phyloP scores from a whole-genome alignment of 2,329 filamentous ascomycete species.

The Pseudogymnoascus sp. region DNA sequence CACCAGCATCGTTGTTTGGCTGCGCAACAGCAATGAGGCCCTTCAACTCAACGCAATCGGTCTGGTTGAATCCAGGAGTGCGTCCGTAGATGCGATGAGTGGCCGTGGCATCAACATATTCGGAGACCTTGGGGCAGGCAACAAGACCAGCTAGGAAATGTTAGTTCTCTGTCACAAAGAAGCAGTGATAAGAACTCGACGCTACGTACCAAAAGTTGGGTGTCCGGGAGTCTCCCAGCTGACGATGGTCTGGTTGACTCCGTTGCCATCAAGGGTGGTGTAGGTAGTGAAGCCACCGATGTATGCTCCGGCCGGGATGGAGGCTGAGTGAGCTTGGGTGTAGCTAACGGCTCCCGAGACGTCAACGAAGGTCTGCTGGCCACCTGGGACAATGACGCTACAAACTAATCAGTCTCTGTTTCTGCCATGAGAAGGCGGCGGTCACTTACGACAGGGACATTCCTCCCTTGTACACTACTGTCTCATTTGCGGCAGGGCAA shows the following conservation, averaged over 20 bases:
- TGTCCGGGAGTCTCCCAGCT: not conserved
- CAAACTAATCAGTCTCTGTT: not conserved
- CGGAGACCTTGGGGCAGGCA: slow-evolving; percentile 22
- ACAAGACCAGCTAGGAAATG: slow-evolving; percentile 24
- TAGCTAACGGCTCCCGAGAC: slow-evolving; percentile 49
- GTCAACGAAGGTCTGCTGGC: slow-evolving; percentile 54
- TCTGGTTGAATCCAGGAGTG: slow-evolving; percentile 23
- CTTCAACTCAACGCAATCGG: slow-evolving; percentile 30
- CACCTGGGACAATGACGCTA: slow-evolving; percentile 52
- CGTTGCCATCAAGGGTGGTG: slow-evolving; percentile 17
- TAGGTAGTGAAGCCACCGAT: slow-evolving; percentile 41
- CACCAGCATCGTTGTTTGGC: slow-evolving; percentile 26
- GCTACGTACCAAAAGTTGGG: not conserved
- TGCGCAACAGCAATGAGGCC: slow-evolving; percentile 28
- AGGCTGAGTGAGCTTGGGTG: slow-evolving; percentile 47
- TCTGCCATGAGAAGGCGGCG: not conserved
- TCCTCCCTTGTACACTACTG: slow-evolving; percentile 37
- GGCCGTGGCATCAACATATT: slow-evolving; percentile 18
- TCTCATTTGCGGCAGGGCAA: slow-evolving; percentile 43
- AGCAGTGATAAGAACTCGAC: slow-evolving; percentile 22
- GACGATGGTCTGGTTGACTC: not conserved
- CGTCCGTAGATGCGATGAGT: slow-evolving; percentile 26
- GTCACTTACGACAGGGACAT: slow-evolving; percentile 27
- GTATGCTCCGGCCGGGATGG: slow-evolving; percentile 44
- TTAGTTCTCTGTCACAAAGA: slow-evolving; percentile 26